Evolutionary conservation across 1,284 basidiomycete species (phyloP), one percentile per base, ranked within the genome.

Genomic region (Mycena citricolor): DNA sequence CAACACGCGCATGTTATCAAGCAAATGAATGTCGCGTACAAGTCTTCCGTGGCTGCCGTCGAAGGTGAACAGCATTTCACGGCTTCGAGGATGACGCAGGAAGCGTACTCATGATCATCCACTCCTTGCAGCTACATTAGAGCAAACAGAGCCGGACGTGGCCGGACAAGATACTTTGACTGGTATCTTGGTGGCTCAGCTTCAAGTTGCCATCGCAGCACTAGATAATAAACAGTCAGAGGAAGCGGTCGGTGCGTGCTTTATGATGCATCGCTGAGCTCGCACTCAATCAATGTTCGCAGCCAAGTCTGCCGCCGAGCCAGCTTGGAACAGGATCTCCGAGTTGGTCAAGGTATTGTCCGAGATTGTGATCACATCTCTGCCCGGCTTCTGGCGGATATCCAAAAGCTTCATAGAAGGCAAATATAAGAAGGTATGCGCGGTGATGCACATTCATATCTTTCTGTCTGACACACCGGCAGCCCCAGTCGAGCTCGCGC

Each of bases 341-440:
- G 79, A 84, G 35, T 71, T 86, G 71, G 74, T 85, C 37, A 89
- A 88, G 66, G 77, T 69, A 48, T 59, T 87, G 20, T 86, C 84
- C 2, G 86, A 89, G 61, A 72, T 71, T 20, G 76, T 88, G 67
- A 61, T 88, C 14, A 69, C 77, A 16, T 79, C 85, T 2, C 73
- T 99, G 33, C 93, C 94, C 3, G 91, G 81, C 55, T 98, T 97
- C 66, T 97, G 94, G 93, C 85, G 85, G 56, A 90, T 99, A 32
- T 86, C 90, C 1, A 91, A 84, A 64, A 83, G 80, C 12, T 95
- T 94, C 62, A 83, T 94, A 65, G 93, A 97, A 32, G 94, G 94
- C 4, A 90, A 87, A 63, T 93, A 89, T 63, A 86, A 83, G 62
- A 90, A 28, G 35, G 19, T 35, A 22, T 52, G 5, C 22, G 33